These are phyloP conservation scores for Candida neerlandica DNA, from an alignment of 1,139 yeast species.

Conservation along the genomic window DNA sequence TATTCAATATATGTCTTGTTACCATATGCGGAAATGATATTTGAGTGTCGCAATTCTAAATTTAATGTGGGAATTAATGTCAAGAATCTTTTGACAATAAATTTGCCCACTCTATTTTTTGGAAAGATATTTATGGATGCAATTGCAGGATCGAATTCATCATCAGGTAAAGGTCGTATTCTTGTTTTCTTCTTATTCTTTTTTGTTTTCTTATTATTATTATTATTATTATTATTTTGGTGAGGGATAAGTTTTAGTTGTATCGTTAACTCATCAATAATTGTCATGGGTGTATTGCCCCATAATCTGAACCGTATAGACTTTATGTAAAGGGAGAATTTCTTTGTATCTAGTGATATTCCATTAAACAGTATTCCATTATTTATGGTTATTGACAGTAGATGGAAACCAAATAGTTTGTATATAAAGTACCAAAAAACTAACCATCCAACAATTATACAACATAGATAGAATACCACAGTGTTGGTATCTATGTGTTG, in stretches of 20 bases:
- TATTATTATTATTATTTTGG: background rate
- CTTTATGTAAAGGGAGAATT: constrained; percentile 20
- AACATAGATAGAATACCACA: constrained; percentile 9
- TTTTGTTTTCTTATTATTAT: background rate
- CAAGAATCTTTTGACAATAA: constrained; percentile 19
- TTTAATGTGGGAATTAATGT: constrained; percentile 29
- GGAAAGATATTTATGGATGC: constrained; percentile 22
- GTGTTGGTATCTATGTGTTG: constrained; percentile 6
- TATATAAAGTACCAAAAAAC: constrained; percentile 31
- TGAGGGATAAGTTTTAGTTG: constrained; percentile 2
- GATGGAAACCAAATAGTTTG: constrained; percentile 35
- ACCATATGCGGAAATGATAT: constrained; percentile 16
- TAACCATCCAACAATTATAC: constrained; percentile 9
- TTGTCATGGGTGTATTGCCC: constrained; percentile 41
- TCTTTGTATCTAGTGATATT: constrained; percentile 22
- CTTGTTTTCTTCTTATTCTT: background rate
- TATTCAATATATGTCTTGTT: constrained; percentile 25
- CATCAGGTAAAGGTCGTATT: constrained; percentile 4
- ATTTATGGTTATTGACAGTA: constrained; percentile 36
- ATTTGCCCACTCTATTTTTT: constrained; percentile 15
- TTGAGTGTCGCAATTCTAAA: constrained; percentile 29
- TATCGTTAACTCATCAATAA: constrained; percentile 29
- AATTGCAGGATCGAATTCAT: constrained; percentile 2
- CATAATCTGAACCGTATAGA: constrained; percentile 40
- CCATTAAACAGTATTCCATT: constrained; percentile 46